Evolutionary conservation across 139 green algal species (phyloP), one percentile per base, ranked within the genome.

Genomic region (Marvania coccoides): DNA sequence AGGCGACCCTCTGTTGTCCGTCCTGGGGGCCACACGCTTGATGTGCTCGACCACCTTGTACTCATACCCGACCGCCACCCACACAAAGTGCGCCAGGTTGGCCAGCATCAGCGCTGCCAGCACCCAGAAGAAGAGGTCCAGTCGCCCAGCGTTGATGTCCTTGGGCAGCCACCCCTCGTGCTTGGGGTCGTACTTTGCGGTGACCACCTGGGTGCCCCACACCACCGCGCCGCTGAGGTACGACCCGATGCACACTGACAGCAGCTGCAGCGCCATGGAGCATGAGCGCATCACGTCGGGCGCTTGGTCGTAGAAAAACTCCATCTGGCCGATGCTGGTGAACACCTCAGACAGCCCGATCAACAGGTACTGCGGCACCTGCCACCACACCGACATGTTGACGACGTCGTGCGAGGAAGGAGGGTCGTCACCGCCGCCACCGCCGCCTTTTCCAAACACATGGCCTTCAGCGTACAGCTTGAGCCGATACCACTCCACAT

Each of bases 241-340:
- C 62, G 69, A 83, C 54, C 91, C 91, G 28, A 95, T 73, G 37
- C 76, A 78, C 24, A 88, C 91, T 39, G 68, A 83, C 54, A 92
- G 80, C 63, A 96, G 82, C 76, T 90, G 77, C 45, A 96, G 74
- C 3, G 91, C 91, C 82, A 93, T 94, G 75, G 76, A 89, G 68
- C 87, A 95, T 55, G 74, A 88, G 55, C 91, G 81, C 91, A 97
- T 97, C 24, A 92, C 82, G 47, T 95, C 88, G 29, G 91, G 91
- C 5, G 90, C 87, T 77, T 95, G 82, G 76, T 95, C 85, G 61
- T 97, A 97, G 76, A 97, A 97, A 66, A 97, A 95, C 77, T 96
- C 91, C 33, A 97, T 80, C 81, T 96, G 90, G 0, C 84, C 90
- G 42, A 97, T 92, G 40, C 77, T 88, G 5, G 88, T 84, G 47